Percentiles rank a stretch among this genome's conserved stretches.
Evolutionary conservation across 2,329 filamentous ascomycete species (phyloP).

Genomic region (Alternaria infectoria): DNA sequence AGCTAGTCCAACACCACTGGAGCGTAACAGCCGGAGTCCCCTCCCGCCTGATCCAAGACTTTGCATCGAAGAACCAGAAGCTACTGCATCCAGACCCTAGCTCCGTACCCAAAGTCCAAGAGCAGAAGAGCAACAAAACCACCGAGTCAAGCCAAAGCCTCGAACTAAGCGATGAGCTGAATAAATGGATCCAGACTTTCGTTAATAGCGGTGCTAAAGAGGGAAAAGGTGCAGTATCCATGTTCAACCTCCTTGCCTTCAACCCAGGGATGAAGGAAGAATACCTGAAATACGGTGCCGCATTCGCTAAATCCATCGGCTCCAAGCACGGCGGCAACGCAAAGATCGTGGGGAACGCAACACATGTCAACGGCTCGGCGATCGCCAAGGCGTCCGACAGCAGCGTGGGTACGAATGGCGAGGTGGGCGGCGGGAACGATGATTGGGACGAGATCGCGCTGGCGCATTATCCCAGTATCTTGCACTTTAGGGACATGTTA

Average conservation of each 20-base stretch:
- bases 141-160: constrained; percentile 46
- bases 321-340: constrained; percentile 62
- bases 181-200: constrained; percentile 57
- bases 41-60: constrained; percentile 48
- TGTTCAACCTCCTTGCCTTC: constrained; percentile 70
- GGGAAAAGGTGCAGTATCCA: constrained; percentile 59
- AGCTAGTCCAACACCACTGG: constrained; percentile 42
- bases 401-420: background rate
- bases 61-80: constrained; percentile 44
- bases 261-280: constrained; percentile 56
- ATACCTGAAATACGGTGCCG: constrained; percentile 66
- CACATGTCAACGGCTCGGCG: constrained; percentile 31
- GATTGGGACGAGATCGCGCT: constrained; percentile 69
- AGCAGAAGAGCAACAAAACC: constrained; percentile 12
- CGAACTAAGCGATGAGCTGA: constrained; percentile 60
- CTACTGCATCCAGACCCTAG: constrained; percentile 48
- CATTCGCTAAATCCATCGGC: constrained; percentile 58
- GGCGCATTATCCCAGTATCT: constrained; percentile 68
- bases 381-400: constrained; percentile 21
- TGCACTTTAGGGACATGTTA: constrained; percentile 68
- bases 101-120: constrained; percentile 48
- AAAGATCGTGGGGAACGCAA: constrained; percentile 67
- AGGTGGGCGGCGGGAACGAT: constrained; percentile 17
- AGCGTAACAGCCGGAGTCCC: constrained; percentile 54
- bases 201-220: constrained; percentile 16